Base-by-base conservation (phyloP, 441 rosid genomes). In the Lepidium campestre region DNA sequence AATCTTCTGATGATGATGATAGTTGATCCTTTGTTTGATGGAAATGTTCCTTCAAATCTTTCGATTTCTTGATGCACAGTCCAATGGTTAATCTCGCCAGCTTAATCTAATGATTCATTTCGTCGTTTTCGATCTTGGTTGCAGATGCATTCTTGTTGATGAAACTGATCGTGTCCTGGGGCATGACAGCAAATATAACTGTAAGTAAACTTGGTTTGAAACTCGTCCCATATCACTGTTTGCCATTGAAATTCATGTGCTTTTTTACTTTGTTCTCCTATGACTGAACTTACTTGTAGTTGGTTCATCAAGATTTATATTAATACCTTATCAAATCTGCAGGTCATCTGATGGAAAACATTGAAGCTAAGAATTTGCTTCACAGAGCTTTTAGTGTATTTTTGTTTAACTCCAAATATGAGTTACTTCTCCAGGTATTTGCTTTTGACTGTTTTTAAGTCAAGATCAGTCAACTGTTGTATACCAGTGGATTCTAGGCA, bases 301-400 rank as follows among this genome's bases (percentile, higher is more conserved):
- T 17, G 29, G 3, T 17, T 17, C 15, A 19, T 66, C 46, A 12
- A 25, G 19, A 23, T 57, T 17, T 48, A 42, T 36, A 56, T 41
- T 74, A 36, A 56, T 10, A 42, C 37, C 13, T 52, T 64, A 12
- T 20, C 32, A 39, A 64, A 77, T 68, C 41, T 67, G 68, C 83
- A 93, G 97, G 99, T 82, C 97, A 93, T 79, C 74, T 93, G 81
- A 86, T 90, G 99, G 97, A 93, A 78, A 93, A 93, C 67, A 87
- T 93, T n/a, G 85, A 86, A 75, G 80, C 90, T 60, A 82, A 77
- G 54, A 85, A 88, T 64, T 73, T 90, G 75, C 81, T 93, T 63
- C 99, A 91, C 68, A 89, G 99, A 74, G 99, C 99, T 35, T 93
- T 93, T 71, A 93, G 97, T 57, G 97, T 93, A n/a, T 93, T 93